Evolutionary conservation across 305 asterid species (phyloP).

Genomic region (Nicotiana rustica): DNA sequence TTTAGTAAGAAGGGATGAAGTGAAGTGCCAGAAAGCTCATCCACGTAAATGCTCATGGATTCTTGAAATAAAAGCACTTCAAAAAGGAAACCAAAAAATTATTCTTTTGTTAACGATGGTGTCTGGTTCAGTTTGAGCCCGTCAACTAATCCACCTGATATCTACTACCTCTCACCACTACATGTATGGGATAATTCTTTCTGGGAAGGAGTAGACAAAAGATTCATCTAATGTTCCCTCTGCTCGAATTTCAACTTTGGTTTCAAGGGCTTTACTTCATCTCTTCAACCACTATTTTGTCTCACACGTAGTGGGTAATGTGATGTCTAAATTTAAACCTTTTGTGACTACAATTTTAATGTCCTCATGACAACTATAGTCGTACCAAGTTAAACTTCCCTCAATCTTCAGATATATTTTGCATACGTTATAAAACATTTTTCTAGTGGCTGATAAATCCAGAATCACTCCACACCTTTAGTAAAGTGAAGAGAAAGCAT

Average conservation of each 20-base stretch:
- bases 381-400: background rate
- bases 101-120: background rate
- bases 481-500: background rate
- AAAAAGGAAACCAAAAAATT: background rate
- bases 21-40: background rate
- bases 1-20: background rate
- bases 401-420: background rate
- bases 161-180: background rate
- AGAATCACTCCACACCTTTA: background rate
- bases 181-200: background rate
- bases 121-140: background rate
- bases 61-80: slow-evolving; percentile 3
- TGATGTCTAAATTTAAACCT: background rate
- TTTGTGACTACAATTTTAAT: background rate
- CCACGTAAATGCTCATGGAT: background rate
- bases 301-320: background rate
- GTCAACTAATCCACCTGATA: background rate
- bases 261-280: background rate
- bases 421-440: background rate
- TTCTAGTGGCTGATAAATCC: slow-evolving; percentile 4
- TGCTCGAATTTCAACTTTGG: slow-evolving; percentile 4
- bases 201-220: background rate
- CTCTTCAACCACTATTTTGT: background rate
- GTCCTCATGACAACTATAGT: background rate
- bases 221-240: background rate